Percentiles rank a stretch among this genome's conserved stretches.
phyloP scores from a whole-genome alignment of 768 basidiomycete genomes.

The Pleurotus sapidus region DNA sequence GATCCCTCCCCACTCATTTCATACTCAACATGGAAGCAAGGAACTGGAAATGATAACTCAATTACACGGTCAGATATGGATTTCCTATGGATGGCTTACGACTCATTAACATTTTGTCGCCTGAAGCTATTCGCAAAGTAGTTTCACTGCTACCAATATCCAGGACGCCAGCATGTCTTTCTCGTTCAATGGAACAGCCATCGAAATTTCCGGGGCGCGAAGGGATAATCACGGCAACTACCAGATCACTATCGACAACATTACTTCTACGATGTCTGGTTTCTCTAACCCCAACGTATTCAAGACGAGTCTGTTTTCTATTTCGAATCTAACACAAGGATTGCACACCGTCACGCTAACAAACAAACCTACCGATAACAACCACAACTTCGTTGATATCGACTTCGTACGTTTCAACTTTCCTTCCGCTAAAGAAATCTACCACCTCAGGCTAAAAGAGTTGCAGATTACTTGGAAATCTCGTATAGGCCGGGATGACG shows the following conservation, averaged over 20 bases:
- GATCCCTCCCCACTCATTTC: slow-evolving; percentile 28
- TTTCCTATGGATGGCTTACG: no score
- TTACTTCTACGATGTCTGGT: slow-evolving; percentile 16
- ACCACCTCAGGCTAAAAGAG: neutral
- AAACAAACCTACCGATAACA: neutral
- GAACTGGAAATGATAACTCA: slow-evolving; percentile 18
- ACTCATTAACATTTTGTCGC: neutral
- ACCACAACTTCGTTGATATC: slow-evolving; percentile 6
- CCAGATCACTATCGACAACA: slow-evolving; percentile 3
- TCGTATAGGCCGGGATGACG: slow-evolving; percentile 4
- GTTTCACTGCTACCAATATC: slow-evolving; percentile 29
- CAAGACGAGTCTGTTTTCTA: slow-evolving; percentile 27
- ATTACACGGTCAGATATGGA: slow-evolving; percentile 8
- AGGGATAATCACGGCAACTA: slow-evolving; percentile 10
- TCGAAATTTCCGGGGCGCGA: slow-evolving; percentile 6
- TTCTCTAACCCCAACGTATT: slow-evolving; percentile 15
- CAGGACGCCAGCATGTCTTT: slow-evolving; percentile 22
- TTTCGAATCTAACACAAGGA: slow-evolving; percentile 19
- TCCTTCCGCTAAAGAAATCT: neutral
- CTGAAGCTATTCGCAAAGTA: slow-evolving; percentile 31
- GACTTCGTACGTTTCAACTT: neutral
- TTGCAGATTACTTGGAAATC: slow-evolving; percentile 9
- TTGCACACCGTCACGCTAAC: slow-evolving; percentile 25
- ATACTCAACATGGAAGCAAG: slow-evolving; percentile 16
- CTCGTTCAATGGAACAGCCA: slow-evolving; percentile 31